phyloP scores from a whole-genome alignment of 2,329 filamentous ascomycete species.

The Cladosporium colombiae region DNA sequence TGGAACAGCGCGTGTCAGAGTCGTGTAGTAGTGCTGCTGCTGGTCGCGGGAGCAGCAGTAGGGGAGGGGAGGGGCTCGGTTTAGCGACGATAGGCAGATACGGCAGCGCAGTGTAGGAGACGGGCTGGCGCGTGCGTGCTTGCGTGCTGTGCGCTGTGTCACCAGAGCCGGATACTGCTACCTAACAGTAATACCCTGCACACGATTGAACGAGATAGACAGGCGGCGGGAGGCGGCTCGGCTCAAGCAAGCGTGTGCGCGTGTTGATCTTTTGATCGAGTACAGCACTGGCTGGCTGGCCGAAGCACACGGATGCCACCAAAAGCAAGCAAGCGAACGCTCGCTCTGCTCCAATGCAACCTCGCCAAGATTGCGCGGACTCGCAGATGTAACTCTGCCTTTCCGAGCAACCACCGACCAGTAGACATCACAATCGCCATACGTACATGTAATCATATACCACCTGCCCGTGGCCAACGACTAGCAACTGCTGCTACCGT shows the following conservation, averaged over 20 bases:
- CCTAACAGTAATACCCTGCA: not conserved
- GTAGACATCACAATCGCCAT: not conserved
- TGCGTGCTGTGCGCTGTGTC: slow-evolving; percentile 1
- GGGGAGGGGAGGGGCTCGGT: not conserved
- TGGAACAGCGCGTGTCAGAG: slow-evolving; percentile 3
- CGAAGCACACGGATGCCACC: not conserved
- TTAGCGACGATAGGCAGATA: not conserved
- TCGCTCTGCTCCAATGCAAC: not conserved
- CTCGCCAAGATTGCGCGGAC: slow-evolving; percentile 4
- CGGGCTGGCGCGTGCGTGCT: not conserved
- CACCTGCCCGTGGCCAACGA: not conserved
- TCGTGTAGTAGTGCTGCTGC: not conserved
- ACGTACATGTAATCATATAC: not conserved
- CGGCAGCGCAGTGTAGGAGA: not conserved
- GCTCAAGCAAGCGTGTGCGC: not conserved
- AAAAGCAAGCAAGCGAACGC: not conserved
- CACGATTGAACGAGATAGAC: not conserved
- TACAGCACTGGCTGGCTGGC: not conserved
- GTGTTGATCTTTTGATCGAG: not conserved
- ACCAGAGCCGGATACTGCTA: slow-evolving; percentile 8
- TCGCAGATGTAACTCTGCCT: not conserved
- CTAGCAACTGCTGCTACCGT: not conserved
- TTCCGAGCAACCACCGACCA: not conserved
- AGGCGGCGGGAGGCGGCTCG: not conserved
- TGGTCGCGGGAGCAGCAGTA: not conserved